Evolutionary conservation across 1,139 yeast species (phyloP).

Genomic region (Kurtzmaniella natalensis): DNA sequence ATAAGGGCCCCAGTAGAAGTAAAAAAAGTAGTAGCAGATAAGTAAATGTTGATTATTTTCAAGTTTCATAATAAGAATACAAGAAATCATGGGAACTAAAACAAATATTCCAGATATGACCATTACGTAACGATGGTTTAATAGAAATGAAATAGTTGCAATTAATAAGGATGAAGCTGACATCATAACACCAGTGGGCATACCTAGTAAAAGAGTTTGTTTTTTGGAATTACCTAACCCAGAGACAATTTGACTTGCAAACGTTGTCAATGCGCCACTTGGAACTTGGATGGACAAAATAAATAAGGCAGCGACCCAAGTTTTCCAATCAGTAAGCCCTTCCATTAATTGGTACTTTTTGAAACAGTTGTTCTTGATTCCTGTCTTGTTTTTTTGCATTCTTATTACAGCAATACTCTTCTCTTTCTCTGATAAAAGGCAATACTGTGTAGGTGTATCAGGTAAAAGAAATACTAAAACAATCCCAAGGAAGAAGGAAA

Average conservation of each 20-base stretch:
- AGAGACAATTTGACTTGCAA: constrained; percentile 11
- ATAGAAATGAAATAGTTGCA: constrained; percentile 10
- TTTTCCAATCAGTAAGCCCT: constrained; percentile 5
- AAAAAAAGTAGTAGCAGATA: constrained; percentile 13
- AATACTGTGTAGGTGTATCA: constrained; percentile 16
- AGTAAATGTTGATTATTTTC: constrained; percentile 36
- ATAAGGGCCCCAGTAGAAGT: constrained; percentile 23
- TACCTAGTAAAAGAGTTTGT: constrained; percentile 20
- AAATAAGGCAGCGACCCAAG: constrained; percentile 5
- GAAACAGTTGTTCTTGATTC: constrained; percentile 3
- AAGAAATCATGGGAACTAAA: constrained; percentile 9
- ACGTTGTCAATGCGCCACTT: constrained; percentile 10
- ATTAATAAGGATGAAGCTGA: constrained; percentile 9
- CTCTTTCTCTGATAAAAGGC: constrained; percentile 21
- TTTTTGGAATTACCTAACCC: constrained; percentile 12
- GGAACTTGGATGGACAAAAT: constrained; percentile 4
- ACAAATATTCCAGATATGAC: constrained; percentile 18
- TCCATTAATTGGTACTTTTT: constrained; percentile 7
- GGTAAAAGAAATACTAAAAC: constrained; percentile 12
- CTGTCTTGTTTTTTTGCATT: constrained; percentile 4
- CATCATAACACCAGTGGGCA: constrained; percentile 13
- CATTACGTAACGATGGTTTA: constrained; percentile 22
- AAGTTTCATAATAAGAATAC: constrained; percentile 22
- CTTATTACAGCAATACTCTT: constrained; percentile 13
- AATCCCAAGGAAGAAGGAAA: constrained; percentile 10